These are phyloP conservation scores for Ustilaginoidea virens DNA, from an alignment of 2,329 filamentous ascomycete species.

Conservation along the genomic window DNA sequence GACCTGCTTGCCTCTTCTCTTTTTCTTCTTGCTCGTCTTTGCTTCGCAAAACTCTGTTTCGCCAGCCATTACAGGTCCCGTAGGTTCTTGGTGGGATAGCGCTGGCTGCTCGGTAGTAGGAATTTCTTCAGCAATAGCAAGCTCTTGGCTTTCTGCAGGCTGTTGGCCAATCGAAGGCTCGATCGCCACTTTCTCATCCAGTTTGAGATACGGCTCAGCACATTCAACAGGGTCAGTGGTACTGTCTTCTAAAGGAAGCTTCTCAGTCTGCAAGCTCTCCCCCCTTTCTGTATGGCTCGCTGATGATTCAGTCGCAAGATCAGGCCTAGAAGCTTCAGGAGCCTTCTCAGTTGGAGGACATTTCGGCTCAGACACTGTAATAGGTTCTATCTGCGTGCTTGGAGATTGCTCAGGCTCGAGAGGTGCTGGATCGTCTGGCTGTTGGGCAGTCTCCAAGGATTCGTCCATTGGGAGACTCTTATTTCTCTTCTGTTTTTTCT, in stretches of 20 bases:
- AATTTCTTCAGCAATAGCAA: too few relatives aligned
- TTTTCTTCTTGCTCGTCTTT: not conserved
- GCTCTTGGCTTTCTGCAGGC: too few relatives aligned
- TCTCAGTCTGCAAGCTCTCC: slow-evolving; percentile 2
- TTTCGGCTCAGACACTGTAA: slow-evolving; percentile 1
- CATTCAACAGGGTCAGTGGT: too few relatives aligned
- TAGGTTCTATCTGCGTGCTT: not conserved
- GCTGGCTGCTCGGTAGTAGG: slow-evolving; percentile 3
- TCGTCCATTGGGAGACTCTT: slow-evolving; percentile 8
- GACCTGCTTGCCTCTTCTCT: not conserved
- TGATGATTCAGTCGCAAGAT: not conserved
- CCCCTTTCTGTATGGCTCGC: slow-evolving; percentile 8
- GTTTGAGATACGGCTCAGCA: too few relatives aligned
- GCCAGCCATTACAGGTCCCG: not conserved
- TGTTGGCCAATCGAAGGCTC: too few relatives aligned
- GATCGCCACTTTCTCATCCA: too few relatives aligned
- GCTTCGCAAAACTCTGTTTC: not conserved
- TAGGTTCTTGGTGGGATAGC: slow-evolving; percentile 2
- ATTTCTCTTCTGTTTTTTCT: slow-evolving; percentile 8
- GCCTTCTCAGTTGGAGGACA: not conserved
- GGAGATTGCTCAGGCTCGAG: not conserved
- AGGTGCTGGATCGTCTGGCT: not conserved
- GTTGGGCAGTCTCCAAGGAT: not conserved
- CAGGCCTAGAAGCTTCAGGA: not conserved
- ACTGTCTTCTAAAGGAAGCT: too few relatives aligned